Base-by-base conservation (phyloP, 2,329 filamentous ascomycete genomes). In the Gliomastix tumulicola region DNA sequence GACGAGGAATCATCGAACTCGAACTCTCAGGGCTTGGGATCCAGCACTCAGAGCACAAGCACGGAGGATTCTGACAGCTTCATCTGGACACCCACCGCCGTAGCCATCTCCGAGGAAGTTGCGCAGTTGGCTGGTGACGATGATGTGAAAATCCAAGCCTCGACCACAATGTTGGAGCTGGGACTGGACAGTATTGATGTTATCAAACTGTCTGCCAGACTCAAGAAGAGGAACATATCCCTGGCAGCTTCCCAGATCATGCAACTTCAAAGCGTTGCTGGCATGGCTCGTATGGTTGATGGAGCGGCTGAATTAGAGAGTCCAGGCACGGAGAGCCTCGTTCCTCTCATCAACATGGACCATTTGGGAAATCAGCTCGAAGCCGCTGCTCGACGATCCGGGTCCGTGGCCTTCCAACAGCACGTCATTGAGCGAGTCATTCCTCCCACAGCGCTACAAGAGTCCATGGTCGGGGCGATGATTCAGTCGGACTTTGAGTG, bases 151-250 rank as follows among this genome's bases (percentile, higher is more conserved):
- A 63, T 95, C 25, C 55, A 61, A 3, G 71, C 75, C 35, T 58
- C 66, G 7, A 77, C 76, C 0, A 82, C 82, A 0, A 76, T 96
- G 10, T 80, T 94, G 27, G 80, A 90, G 47, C 70, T 96, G 21
- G 89, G 89, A 0, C 70, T 96, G 7, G 90, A 96, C 63, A 95
- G 89, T 50, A 94, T 96, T 40, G 89, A 96, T 56, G 76, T 84
- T 3, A 90, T 96, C 55, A 94, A 88, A 49, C 63, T 96, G 0
- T 83, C 85, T 0, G 80, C 87, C 0, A 73, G 79, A 36, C 66
- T 95, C 3, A 83, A 74, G 44, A 74, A 70, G 31, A 58, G 60
- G 5, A 73, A 71, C 0, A 62, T 92, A 16, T 53, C 62, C 1
- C 55, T 94, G 10, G 65, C 81, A 0, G 78, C 89, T n/a, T 85